Base-by-base conservation (phyloP, 495 filamentous ascomycete species). In the Lepraria neglecta region DNA sequence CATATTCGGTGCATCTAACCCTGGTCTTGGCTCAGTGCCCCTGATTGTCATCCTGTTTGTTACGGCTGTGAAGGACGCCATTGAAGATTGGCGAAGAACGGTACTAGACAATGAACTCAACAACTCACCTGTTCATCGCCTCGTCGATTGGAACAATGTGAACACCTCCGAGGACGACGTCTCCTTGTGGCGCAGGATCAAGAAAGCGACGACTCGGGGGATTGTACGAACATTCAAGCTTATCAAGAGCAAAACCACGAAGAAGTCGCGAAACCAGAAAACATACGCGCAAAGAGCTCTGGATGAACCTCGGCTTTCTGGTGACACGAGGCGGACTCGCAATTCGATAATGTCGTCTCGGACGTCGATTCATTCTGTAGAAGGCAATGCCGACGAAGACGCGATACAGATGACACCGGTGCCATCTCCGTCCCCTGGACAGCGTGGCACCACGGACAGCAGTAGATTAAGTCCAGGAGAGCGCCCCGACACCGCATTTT, bases 361-460 rank as follows among this genome's bases (percentile, higher is more conserved):
- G 30, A 79, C 83, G 19, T 89, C 88, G 1, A 79, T 82, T 62
- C 67, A 76, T 51, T 82, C 83, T 5, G 71, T 75, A 4, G 72
- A 65, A 35, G 52, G 63, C 67, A 65, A 67, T 59, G 59, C 66
- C 59, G 71, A 72, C 46, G 58, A 76, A 56, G 76, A 76, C 33
- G 78, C 80, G 33, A 94, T 97, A 64, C 92, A 92, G 71, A 97
- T 98, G 95, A 97, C 91, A 3, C 90, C 91, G 5, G 94, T 97
- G 52, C 86, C 88, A 14, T 95, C 92, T 10, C 91, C 91, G 4
- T 73, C 84, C 0, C 84, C 88, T 17, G 82, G 81, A 28, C 73
- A 79, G 63, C 61, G 52, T 53, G 46, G 53, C 53, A 52, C 45
- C 40, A 21, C 43, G 1, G 28, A 48, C 4, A 48, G 33, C n/a